phyloP scores from a whole-genome alignment of 202 grass and related monocot species.

The Miscanthus sacchariflorus region DNA sequence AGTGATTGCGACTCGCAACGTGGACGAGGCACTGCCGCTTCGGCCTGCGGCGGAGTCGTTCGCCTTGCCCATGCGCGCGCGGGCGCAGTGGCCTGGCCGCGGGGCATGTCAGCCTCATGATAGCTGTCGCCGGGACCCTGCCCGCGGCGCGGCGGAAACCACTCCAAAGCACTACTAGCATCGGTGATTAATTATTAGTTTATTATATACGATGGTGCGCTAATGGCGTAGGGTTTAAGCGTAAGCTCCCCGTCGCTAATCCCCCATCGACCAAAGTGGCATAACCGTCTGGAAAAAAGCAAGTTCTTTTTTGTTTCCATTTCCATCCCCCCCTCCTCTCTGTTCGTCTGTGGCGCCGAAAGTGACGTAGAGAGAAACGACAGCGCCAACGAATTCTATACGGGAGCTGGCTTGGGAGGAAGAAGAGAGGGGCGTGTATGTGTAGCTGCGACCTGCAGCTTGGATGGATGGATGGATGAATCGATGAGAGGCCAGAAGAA shows the following conservation, averaged over 20 bases:
- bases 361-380: background rate
- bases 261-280: background rate
- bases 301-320: background rate
- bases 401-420: background rate
- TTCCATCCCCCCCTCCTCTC: background rate
- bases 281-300: constrained; percentile 17
- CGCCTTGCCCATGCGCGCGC: background rate
- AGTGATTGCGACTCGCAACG: background rate
- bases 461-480: background rate
- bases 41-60: background rate
- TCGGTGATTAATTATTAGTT: background rate
- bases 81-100: background rate
- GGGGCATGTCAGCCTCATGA: constrained; percentile 44
- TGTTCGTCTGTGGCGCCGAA: constrained; percentile 2
- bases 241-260: background rate
- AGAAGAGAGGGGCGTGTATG: background rate
- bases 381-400: constrained; percentile 1
- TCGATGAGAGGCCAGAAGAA: background rate
- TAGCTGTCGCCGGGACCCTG: constrained; percentile 38
- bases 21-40: background rate
- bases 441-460: background rate
- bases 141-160: background rate
- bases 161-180: background rate
- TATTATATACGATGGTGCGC: background rate
- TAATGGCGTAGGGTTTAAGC: constrained; percentile 26